Evolutionary conservation across 768 basidiomycete genomes (phyloP).

Genomic region (Asterophora parasitica): DNA sequence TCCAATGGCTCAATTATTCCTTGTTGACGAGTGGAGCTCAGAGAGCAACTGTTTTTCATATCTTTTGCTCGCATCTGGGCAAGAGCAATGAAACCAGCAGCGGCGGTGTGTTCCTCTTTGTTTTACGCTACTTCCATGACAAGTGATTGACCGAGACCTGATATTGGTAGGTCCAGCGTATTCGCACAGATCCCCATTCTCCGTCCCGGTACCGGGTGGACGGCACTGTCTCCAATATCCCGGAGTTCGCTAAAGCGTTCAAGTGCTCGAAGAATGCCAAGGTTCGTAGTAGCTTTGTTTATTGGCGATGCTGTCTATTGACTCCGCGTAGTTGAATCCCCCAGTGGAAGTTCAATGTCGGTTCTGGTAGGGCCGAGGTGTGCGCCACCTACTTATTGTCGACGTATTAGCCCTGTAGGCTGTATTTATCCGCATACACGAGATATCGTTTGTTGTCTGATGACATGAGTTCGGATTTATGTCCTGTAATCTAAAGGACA

Average conservation of each 20-base stretch:
- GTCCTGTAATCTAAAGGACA: slow-evolving; percentile 46
- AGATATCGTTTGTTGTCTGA: slow-evolving; percentile 6
- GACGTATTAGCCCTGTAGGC: neutral
- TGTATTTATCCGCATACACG: slow-evolving; percentile 7
- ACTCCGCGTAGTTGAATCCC: slow-evolving; percentile 64
- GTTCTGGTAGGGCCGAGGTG: slow-evolving; percentile 58
- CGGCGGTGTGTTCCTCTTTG: slow-evolving; percentile 47
- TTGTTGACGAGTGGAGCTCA: slow-evolving; percentile 22
- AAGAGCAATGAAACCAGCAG: slow-evolving; percentile 70
- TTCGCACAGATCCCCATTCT: slow-evolving; percentile 87
- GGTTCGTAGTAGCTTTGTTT: slow-evolving; percentile 36
- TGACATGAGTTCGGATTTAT: neutral
- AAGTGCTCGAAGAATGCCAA: slow-evolving; percentile 72
- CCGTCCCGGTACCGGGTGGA: slow-evolving; percentile 76
- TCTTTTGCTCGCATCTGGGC: slow-evolving; percentile 89
- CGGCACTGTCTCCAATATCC: slow-evolving; percentile 83
- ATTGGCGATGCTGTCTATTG: neutral
- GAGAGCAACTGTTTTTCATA: slow-evolving; percentile 94
- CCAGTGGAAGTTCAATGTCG: slow-evolving; percentile 71
- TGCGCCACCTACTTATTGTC: slow-evolving; percentile 1
- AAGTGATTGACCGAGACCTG: neutral
- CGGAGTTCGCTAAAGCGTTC: slow-evolving; percentile 86
- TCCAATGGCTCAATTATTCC: neutral
- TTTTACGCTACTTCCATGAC: no score
- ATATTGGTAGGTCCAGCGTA: slow-evolving; percentile 54